Conservation (phyloP, 129 eudicot species). For the Artemisia tridentata region DNA sequence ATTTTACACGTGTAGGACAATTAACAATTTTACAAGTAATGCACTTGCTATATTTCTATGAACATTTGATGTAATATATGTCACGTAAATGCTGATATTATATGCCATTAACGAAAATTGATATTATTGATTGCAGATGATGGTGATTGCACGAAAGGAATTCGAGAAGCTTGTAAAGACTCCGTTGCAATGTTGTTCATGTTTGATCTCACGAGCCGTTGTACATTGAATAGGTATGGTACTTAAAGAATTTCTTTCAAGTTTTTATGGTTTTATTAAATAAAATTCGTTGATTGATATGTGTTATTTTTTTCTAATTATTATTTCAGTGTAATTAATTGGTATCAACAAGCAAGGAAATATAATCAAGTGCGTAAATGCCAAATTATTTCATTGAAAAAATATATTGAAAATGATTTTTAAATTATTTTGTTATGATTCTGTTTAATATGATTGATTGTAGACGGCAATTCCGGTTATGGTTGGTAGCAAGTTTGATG, state of each 20-base stretch:
- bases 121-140: neutral
- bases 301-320: neutral
- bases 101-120: neutral
- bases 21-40: no score
- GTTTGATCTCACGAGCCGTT: constrained; percentile 87
- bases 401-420: neutral
- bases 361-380: constrained; percentile 64
- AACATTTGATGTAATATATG: no score
- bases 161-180: constrained; percentile 59
- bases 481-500: constrained; percentile 87
- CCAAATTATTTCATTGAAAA: no score
- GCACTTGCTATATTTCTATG: no score
- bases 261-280: neutral
- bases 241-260: no score
- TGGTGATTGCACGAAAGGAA: constrained; percentile 31
- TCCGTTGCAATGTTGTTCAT: constrained; percentile 68
- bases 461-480: constrained; percentile 79
- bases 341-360: constrained; percentile 76
- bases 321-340: constrained; percentile 53
- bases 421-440: constrained; percentile 8
- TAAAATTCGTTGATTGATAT: neutral
- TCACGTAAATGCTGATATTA: no score
- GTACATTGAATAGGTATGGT: constrained; percentile 66
- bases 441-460: no score
- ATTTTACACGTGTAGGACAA: no score